These are phyloP conservation scores for Lineolata rhizophorae DNA, from an alignment of 495 filamentous ascomycete genomes.

Conservation along the genomic window DNA sequence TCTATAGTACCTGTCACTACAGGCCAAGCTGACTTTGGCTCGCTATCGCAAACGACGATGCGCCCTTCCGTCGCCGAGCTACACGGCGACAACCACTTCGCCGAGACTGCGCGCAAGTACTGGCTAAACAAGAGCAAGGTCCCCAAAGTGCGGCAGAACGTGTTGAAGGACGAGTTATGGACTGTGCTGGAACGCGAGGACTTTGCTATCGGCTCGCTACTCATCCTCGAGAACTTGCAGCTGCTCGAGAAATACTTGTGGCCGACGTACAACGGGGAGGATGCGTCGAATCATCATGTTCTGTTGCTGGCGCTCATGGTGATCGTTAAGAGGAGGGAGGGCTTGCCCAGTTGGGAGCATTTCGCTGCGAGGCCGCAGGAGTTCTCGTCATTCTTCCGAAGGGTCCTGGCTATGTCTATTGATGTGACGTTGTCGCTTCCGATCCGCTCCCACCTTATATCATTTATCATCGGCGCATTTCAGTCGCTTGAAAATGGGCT, in stretches of 20 bases:
- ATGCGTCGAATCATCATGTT: conserved; percentile 77
- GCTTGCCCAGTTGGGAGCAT: conserved; percentile 66
- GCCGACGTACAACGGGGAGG: conserved; percentile 78
- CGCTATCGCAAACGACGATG: conserved; percentile 4
- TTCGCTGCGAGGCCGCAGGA: conserved; percentile 58
- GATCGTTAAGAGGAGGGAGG: conserved; percentile 73
- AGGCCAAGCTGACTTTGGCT: background rate
- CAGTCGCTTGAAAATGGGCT: conserved; percentile 80
- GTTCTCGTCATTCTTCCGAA: conserved; percentile 79
- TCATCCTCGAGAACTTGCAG: conserved; percentile 76
- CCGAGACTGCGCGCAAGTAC: conserved; percentile 58
- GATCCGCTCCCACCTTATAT: conserved; percentile 58
- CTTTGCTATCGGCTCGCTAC: conserved; percentile 54
- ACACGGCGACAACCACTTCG: conserved; percentile 61
- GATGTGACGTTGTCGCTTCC: conserved; percentile 48
- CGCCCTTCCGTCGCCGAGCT: conserved; percentile 32
- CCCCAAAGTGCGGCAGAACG: conserved; percentile 59
- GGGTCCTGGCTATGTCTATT: conserved; percentile 72
- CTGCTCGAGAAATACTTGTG: conserved; percentile 86
- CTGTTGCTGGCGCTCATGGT: conserved; percentile 65
- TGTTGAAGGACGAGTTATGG: conserved; percentile 80
- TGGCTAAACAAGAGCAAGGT: conserved; percentile 54
- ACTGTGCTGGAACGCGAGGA: conserved; percentile 60
- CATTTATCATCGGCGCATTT: conserved; percentile 77
- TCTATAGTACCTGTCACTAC: conserved; percentile 1